Evolutionary conservation across 2,329 filamentous ascomycete genomes (phyloP), one percentile per base, ranked within the genome.

Genomic region (Rhynchosporium secalis): DNA sequence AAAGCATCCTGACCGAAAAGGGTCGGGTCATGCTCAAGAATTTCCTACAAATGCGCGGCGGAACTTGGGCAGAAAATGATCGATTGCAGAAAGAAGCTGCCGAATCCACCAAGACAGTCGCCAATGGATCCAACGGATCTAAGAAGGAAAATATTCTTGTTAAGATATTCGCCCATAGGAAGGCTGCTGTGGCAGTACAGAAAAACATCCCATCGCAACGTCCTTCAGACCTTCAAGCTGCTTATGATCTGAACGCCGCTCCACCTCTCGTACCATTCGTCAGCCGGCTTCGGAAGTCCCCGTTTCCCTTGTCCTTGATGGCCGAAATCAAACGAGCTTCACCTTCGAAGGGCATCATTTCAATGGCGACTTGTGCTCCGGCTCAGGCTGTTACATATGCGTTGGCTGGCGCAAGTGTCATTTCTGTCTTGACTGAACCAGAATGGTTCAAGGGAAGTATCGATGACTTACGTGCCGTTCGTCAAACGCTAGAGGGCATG

Each of bases 381-480:
- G 86, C 88, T 4, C 95, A 99, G 76, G 95, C 96, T 47, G 87
- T 88, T 66, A 92, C 89, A 69, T 99, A 99, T 75, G 95, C 96
- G 9, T 83, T 95, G 57, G 93, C 95, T 6, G 96, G 95, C 13
- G 95, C 95, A 54, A 98, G 94, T 74, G 92, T 96, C 45, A 99
- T 99, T 68, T 98, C 95, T 1, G 95, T 99, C n/a, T 83, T 99
- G 52, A 99, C 95, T 0, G 95, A 99, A 77, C 95, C 96, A 0
- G 90, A 98, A 73, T 99, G 95, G 95, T 99, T 99, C 81, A 98
- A 97, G 78, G 95, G 95, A 54, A 96, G 90, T 76, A 93, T 99
- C 64, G 94, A 99, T 62, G 95, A 99, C 74, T 79, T 99, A 59
- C 86, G 90, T 64, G 86, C 89, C 40, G 95, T 98, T 36, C 86